These are phyloP conservation scores for Corynespora cassiicola DNA, from an alignment of 2,329 filamentous ascomycete species.

Conservation along the genomic window DNA sequence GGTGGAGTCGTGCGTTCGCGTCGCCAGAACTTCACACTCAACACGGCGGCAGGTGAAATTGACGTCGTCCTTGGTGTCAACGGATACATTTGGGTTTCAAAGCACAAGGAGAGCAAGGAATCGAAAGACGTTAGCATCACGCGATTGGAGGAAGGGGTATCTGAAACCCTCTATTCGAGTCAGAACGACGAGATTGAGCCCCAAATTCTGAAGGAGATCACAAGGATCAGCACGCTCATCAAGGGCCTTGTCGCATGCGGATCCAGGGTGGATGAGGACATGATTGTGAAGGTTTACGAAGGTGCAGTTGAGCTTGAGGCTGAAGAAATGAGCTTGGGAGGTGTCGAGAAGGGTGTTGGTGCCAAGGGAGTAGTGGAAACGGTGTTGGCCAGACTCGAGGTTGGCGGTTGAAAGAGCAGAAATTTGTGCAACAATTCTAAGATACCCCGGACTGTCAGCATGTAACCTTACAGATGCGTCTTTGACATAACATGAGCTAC, in stretches of 20 bases:
- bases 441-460: no score
- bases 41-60: conserved; percentile 68
- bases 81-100: conserved; percentile 94
- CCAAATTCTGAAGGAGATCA: conserved; percentile 85
- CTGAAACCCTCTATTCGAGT: conserved; percentile 86
- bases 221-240: conserved; percentile 81
- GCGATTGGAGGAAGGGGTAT: conserved; percentile 85
- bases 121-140: conserved; percentile 71
- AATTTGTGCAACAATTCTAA: no score
- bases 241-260: conserved; percentile 82
- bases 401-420: conserved; percentile 28
- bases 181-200: conserved; percentile 87
- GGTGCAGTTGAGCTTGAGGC: conserved; percentile 78
- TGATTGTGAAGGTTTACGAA: conserved; percentile 81
- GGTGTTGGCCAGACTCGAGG: conserved; percentile 33
- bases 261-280: conserved; percentile 87
- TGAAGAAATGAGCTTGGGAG: conserved; percentile 64
- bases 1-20: conserved; percentile 83
- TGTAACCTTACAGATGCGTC: no score
- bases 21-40: conserved; percentile 82
- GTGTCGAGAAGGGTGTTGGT: conserved; percentile 33
- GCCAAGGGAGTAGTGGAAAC: conserved; percentile 40
- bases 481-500: no score
- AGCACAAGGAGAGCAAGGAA: conserved; percentile 70
- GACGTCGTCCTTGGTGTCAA: conserved; percentile 94